phyloP scores from a whole-genome alignment of 2,329 filamentous ascomycete species.

The Anthostomella pinea region DNA sequence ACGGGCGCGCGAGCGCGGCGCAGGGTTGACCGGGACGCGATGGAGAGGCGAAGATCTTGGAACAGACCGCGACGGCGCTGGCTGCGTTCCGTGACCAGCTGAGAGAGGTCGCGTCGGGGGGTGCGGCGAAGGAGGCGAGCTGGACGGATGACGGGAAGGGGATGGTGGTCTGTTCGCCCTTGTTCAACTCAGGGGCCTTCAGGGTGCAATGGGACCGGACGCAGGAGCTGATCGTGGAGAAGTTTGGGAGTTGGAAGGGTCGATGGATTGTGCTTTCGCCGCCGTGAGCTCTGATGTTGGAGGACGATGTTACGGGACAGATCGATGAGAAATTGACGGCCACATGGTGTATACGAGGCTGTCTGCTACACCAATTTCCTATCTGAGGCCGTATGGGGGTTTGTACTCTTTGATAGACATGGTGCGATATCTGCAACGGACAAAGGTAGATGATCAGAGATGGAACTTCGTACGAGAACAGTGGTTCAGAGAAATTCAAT shows the following conservation, averaged over 20 bases:
- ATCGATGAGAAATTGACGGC: too few species aligned
- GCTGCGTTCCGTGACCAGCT: too few species aligned
- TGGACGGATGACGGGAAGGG: background rate
- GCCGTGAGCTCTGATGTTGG: background rate
- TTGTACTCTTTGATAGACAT: too few species aligned
- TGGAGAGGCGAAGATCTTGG: constrained; percentile 9
- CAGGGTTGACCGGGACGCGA: constrained; percentile 22
- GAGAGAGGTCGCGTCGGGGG: too few species aligned
- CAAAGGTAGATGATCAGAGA: too few species aligned
- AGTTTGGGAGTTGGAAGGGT: constrained; percentile 45
- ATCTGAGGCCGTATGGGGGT: too few species aligned
- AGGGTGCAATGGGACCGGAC: constrained; percentile 22
- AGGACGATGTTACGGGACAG: too few species aligned
- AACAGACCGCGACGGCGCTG: constrained; percentile 18
- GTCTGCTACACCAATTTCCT: too few species aligned
- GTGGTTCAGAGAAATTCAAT: too few species aligned
- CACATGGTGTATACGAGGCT: too few species aligned
- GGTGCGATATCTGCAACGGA: too few species aligned
- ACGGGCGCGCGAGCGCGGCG: constrained; percentile 8
- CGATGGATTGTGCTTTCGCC: constrained; percentile 33
- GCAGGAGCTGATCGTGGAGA: constrained; percentile 11
- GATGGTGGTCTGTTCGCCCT: constrained; percentile 18
- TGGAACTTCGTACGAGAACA: too few species aligned
- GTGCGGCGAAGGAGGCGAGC: background rate
- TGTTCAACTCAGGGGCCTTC: constrained; percentile 24